A percentile compares a stretch with the other conserved stretches of the same genome.
phyloP scores from a whole-genome alignment of 352 stramenopile species.

The Thalassiosira hispida region DNA sequence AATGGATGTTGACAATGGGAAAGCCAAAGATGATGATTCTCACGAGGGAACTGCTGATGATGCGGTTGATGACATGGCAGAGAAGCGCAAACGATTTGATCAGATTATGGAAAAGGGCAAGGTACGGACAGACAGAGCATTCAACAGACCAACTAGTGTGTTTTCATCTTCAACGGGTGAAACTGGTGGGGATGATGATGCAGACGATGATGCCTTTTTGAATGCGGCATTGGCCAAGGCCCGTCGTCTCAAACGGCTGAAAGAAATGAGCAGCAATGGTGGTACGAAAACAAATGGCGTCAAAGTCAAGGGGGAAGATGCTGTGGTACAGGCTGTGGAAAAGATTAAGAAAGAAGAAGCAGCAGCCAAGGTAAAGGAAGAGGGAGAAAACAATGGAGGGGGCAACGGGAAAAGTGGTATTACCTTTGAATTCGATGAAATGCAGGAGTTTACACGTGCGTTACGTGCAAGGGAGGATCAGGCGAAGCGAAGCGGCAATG shows the following conservation, averaged over 20 bases:
- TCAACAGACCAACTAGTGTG: slow-evolving; percentile 37
- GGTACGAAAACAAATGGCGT: neutral
- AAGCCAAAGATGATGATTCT: slow-evolving; percentile 7
- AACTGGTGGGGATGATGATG: slow-evolving; percentile 47
- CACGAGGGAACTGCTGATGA: slow-evolving; percentile 19
- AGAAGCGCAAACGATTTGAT: slow-evolving; percentile 66
- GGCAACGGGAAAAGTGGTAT: slow-evolving; percentile 25
- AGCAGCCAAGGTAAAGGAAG: slow-evolving; percentile 42
- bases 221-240: slow-evolving; percentile 84
- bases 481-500: slow-evolving; percentile 38
- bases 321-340: slow-evolving; percentile 65
- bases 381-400: slow-evolving; percentile 5
- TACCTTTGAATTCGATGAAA: slow-evolving; percentile 80
- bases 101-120: slow-evolving; percentile 83
- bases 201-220: slow-evolving; percentile 82
- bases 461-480: slow-evolving; percentile 68
- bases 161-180: neutral
- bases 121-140: slow-evolving; percentile 61
- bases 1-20: neutral
- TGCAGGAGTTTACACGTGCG: slow-evolving; percentile 78
- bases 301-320: slow-evolving; percentile 57
- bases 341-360: slow-evolving; percentile 57
- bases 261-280: slow-evolving; percentile 54
- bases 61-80: slow-evolving; percentile 11
- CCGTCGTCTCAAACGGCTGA: slow-evolving; percentile 70